phyloP scores from a whole-genome alignment of 352 stramenopile genomes.

The Globisporangium apiculatum region DNA sequence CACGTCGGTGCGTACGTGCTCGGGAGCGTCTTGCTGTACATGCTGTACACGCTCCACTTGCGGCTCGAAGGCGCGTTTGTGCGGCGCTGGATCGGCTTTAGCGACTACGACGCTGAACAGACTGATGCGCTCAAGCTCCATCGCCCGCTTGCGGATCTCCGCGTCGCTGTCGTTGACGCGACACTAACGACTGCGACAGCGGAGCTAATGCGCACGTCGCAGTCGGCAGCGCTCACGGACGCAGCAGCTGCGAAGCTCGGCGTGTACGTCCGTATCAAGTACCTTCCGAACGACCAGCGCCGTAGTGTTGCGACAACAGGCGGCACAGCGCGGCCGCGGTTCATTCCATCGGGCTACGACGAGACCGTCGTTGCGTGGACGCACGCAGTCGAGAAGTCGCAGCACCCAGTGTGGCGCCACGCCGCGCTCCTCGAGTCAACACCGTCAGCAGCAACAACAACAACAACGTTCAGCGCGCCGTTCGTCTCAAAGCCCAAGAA shows the following conservation, averaged over 20 bases:
- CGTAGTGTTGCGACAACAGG: conserved; percentile 15
- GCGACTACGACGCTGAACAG: conserved; percentile 67
- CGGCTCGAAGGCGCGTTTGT: conserved; percentile 60
- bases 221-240: conserved; percentile 54
- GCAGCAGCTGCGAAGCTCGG: conserved; percentile 47
- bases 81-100: conserved; percentile 69
- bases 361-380: conserved; percentile 72
- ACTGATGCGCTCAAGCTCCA: conserved; percentile 70
- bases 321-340: conserved; percentile 27
- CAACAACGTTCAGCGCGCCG: conserved; percentile 18
- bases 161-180: conserved; percentile 70
- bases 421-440: conserved; percentile 9
- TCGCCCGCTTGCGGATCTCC: conserved; percentile 60
- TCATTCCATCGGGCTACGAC: conserved; percentile 58
- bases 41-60: conserved; percentile 68
- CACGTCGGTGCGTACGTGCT: conserved; percentile 68
- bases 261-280: conserved; percentile 73
- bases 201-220: conserved; percentile 47
- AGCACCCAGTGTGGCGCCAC: conserved; percentile 23
- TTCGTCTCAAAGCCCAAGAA: conserved; percentile 47
- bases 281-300: conserved; percentile 70
- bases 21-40: conserved; percentile 52
- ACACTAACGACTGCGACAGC: conserved; percentile 43
- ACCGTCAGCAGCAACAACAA: conserved; percentile 12
- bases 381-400: conserved; percentile 60